Evolutionary conservation across 2,329 filamentous ascomycete species (phyloP).

Genomic region (Onygena corvina): DNA sequence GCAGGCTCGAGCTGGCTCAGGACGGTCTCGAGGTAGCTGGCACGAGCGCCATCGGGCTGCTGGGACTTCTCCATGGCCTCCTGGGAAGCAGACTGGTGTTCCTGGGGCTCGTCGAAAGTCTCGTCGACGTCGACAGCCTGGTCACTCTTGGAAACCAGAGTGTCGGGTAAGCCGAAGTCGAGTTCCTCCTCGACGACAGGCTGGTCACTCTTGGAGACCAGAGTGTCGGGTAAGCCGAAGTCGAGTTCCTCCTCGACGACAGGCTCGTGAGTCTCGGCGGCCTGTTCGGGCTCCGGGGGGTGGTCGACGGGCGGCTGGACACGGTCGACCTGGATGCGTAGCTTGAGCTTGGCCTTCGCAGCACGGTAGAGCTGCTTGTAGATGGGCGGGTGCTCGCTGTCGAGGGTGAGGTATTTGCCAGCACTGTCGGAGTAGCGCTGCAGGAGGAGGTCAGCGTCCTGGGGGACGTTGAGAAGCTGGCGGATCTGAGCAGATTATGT

Average conservation of each 20-base stretch:
- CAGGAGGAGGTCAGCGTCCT: constrained; percentile 53
- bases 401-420: constrained; percentile 64
- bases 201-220: too few species aligned
- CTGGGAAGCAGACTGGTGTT: neutral
- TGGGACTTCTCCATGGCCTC: constrained; percentile 14
- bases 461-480: constrained; percentile 51
- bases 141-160: too few species aligned
- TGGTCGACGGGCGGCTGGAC: constrained; percentile 17
- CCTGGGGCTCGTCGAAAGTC: neutral
- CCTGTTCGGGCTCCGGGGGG: neutral
- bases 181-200: neutral
- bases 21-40: constrained; percentile 35
- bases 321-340: constrained; percentile 65
- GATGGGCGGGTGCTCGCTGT: constrained; percentile 63
- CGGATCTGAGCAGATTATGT: constrained; percentile 48
- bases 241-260: neutral
- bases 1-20: constrained; percentile 17
- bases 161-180: too few species aligned
- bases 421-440: constrained; percentile 95
- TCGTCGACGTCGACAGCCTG: neutral
- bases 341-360: constrained; percentile 95
- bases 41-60: constrained; percentile 17
- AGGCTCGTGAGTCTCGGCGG: neutral
- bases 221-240: too few species aligned
- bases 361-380: constrained; percentile 97